These are phyloP conservation scores for Ulmus americana DNA, from an alignment of 331 rosid species.

Conservation along the genomic window DNA sequence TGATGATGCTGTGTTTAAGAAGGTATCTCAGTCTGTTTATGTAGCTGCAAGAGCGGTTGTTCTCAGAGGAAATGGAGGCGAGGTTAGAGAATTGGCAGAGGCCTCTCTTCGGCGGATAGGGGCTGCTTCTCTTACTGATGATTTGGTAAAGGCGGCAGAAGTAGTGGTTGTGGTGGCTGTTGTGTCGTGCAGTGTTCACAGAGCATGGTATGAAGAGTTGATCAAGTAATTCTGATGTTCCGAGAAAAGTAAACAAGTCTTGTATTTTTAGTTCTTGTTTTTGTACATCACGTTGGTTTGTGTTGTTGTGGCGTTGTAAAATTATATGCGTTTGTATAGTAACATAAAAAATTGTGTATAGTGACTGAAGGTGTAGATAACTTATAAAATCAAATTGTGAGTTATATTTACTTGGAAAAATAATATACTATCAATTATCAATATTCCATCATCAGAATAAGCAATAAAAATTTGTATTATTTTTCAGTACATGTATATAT, in stretches of 20 bases:
- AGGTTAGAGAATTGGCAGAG: conserved; percentile 60
- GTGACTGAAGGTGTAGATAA: too few species aligned
- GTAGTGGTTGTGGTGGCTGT: conserved; percentile 65
- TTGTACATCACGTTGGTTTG: not conserved
- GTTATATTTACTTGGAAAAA: too few species aligned
- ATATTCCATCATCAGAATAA: too few species aligned
- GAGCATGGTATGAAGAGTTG: conserved; percentile 59
- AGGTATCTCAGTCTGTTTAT: conserved; percentile 59
- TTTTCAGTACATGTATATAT: too few species aligned
- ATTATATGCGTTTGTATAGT: too few species aligned
- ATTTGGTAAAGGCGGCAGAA: conserved; percentile 58
- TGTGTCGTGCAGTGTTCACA: conserved; percentile 62
- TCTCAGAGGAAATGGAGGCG: conserved; percentile 61
- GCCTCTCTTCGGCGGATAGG: conserved; percentile 71
- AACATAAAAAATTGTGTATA: too few species aligned
- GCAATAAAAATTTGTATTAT: too few species aligned
- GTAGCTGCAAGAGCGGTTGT: conserved; percentile 60
- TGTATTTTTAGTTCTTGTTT: not conserved
- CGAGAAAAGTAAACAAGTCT: not conserved
- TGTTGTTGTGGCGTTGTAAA: not conserved
- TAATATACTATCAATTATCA: too few species aligned
- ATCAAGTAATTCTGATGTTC: conserved; percentile 3
- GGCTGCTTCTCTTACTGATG: conserved; percentile 43
- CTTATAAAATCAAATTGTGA: too few species aligned
- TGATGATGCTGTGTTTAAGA: conserved; percentile 70